phyloP scores from a whole-genome alignment of 352 stramenopile genomes.

The Plasmopara halstedii region DNA sequence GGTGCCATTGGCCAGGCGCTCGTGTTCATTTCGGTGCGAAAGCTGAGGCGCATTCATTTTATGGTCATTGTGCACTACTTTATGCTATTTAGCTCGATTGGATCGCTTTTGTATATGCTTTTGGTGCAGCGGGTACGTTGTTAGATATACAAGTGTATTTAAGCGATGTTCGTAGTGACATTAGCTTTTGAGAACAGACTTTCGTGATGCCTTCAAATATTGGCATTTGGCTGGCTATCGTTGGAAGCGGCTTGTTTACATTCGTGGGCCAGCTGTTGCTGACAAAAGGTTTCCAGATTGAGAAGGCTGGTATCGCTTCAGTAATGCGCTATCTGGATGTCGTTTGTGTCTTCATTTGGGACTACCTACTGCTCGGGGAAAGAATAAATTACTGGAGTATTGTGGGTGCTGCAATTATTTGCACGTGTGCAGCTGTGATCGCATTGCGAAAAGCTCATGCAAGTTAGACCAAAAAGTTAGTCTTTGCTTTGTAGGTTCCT shows the following conservation, averaged over 20 bases:
- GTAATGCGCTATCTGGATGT: conserved; percentile 82
- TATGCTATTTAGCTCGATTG: conserved; percentile 48
- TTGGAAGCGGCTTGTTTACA: conserved; percentile 57
- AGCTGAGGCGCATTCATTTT: conserved; percentile 46
- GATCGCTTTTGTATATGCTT: conserved; percentile 43
- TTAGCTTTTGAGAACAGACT: conserved; percentile 11
- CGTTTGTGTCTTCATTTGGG: conserved; percentile 80
- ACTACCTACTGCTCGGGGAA: conserved; percentile 51
- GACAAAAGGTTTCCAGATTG: conserved; percentile 76
- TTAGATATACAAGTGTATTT: not conserved
- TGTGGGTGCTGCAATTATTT: conserved; percentile 64
- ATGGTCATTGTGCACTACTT: conserved; percentile 77
- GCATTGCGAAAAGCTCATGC: conserved; percentile 45
- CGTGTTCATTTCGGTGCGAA: conserved; percentile 62
- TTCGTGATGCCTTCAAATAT: conserved; percentile 40
- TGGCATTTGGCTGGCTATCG: conserved; percentile 35
- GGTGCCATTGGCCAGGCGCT: conserved; percentile 56
- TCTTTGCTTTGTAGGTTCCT: not conserved
- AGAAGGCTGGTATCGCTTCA: conserved; percentile 75
- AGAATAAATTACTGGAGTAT: conserved; percentile 68
- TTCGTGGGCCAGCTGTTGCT: conserved; percentile 63
- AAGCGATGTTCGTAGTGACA: not conserved
- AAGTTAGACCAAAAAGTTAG: conserved; percentile 4
- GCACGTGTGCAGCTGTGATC: conserved; percentile 49
- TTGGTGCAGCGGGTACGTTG: conserved; percentile 41